phyloP scores from a whole-genome alignment of 148 eudicot species.

The Rheum nobile region DNA sequence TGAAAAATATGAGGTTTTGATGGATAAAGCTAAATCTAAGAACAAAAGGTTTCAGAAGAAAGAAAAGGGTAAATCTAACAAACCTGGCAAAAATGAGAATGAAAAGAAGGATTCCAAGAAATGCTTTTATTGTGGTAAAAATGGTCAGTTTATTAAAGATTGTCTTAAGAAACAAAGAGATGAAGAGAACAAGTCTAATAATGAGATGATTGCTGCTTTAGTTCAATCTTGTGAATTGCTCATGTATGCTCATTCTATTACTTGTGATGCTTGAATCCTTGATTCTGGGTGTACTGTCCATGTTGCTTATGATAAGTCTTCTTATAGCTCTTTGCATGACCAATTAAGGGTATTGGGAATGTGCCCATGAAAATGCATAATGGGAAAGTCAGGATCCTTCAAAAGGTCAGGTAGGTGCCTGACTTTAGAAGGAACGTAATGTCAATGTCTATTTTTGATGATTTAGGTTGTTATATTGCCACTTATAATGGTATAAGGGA shows the following conservation, averaged over 20 bases:
- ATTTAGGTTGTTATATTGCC: not conserved
- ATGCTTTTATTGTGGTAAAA: not conserved
- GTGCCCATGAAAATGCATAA: not conserved
- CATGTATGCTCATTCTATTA: not conserved
- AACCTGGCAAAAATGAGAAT: not conserved
- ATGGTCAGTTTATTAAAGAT: not conserved
- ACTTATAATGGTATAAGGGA: not conserved
- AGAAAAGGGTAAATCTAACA: too few relatives aligned
- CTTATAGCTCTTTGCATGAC: not conserved
- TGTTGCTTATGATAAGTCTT: not conserved
- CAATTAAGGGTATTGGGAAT: not conserved
- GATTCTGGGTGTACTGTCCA: not conserved
- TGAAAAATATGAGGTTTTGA: not conserved
- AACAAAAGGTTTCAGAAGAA: too few relatives aligned
- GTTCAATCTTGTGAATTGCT: not conserved
- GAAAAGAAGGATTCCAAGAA: not conserved
- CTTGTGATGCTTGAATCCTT: not conserved
- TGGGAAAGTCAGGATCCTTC: not conserved
- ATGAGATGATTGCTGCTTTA: not conserved
- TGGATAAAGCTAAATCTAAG: not conserved
- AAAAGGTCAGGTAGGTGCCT: not conserved
- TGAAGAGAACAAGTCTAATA: not conserved
- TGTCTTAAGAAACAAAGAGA: too few relatives aligned
- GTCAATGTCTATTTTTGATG: not conserved
- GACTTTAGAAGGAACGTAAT: too few relatives aligned